Evolutionary conservation across 305 asterid species (phyloP).

Genomic region (Solanum aculeatissimum): DNA sequence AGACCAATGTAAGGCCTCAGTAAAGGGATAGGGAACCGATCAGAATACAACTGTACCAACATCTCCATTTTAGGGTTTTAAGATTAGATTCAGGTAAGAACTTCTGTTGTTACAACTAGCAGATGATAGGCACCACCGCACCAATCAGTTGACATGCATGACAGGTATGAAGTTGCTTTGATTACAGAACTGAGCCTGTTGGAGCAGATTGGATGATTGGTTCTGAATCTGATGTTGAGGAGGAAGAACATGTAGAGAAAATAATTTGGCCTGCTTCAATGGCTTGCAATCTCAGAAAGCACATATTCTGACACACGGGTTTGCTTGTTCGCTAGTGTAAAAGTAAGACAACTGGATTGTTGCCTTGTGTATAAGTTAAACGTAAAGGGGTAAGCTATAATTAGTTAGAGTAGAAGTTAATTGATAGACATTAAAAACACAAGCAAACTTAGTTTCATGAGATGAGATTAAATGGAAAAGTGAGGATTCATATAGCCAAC

Average conservation of each 20-base stretch:
- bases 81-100: background rate
- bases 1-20: background rate
- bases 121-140: background rate
- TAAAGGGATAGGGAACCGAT: background rate
- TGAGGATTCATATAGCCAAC: too few species aligned
- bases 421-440: background rate
- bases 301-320: background rate
- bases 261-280: background rate
- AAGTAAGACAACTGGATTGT: background rate
- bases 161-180: background rate
- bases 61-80: background rate
- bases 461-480: too few species aligned
- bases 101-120: background rate
- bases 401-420: background rate
- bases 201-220: background rate
- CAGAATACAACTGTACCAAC: background rate
- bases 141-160: background rate
- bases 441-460: too few species aligned
- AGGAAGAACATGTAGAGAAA: background rate
- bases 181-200: background rate
- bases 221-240: background rate
- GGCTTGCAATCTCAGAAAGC: background rate
- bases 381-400: background rate
- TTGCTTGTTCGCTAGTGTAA: background rate
- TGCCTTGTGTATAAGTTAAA: background rate